Percentiles rank a stretch among this genome's conserved stretches.
Conservation (phyloP, 441 rosid species). For the Adansonia madagascariensis region DNA sequence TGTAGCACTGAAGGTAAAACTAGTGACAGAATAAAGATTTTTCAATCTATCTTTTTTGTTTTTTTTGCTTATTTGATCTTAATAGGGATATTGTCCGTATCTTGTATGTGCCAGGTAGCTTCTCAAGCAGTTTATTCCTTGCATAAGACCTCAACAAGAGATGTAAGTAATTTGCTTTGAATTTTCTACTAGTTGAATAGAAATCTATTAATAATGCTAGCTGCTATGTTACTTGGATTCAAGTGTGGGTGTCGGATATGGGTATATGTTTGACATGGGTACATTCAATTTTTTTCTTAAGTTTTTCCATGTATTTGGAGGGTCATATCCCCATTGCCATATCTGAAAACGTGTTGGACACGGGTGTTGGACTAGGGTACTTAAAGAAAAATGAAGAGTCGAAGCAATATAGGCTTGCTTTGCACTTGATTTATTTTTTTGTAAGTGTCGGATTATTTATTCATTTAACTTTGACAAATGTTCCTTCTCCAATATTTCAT, state of each 20-base stretch:
- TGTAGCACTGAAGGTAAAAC: conserved; percentile 66
- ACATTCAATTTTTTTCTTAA: too few relatives aligned
- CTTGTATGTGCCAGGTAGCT: conserved; percentile 58
- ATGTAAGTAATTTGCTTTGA: conserved; percentile 49
- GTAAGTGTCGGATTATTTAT: not conserved
- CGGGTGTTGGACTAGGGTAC: too few relatives aligned
- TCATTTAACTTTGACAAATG: not conserved
- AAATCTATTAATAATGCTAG: not conserved
- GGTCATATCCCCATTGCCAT: too few relatives aligned
- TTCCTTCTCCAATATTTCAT: not conserved
- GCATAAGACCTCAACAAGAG: conserved; percentile 98
- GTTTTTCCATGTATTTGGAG: too few relatives aligned
- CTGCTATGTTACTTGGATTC: not conserved
- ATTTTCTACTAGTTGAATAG: not conserved
- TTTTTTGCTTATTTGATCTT: conserved; percentile 8
- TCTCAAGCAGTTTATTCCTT: conserved; percentile 86
- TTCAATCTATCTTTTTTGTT: not conserved
- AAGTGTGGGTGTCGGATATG: not conserved
- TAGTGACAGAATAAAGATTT: conserved; percentile 16
- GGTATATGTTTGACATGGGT: too few relatives aligned
- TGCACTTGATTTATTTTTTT: too few relatives aligned
- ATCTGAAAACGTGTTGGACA: too few relatives aligned
- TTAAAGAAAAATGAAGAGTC: too few relatives aligned
- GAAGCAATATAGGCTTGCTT: too few relatives aligned
- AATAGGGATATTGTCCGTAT: conserved; percentile 6